phyloP scores from a whole-genome alignment of 2,329 filamentous ascomycete genomes.

The Cladobotryum protrusum region DNA sequence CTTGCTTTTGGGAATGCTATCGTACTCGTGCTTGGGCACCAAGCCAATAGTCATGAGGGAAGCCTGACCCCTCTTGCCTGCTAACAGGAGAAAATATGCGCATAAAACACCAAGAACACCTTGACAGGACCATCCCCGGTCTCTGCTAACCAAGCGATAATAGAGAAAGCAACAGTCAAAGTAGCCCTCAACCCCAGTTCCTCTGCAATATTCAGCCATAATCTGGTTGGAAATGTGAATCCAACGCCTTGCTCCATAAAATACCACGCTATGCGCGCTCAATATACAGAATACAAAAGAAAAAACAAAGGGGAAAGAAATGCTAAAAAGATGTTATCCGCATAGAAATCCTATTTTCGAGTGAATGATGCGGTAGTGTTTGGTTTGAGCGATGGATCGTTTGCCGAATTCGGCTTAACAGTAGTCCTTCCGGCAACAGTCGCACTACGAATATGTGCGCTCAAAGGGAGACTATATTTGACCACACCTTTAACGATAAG shows the following conservation, averaged over 20 bases:
- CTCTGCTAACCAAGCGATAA: slow-evolving; percentile 6
- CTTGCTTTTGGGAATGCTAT: slow-evolving; percentile 10
- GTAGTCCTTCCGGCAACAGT: slow-evolving; percentile 53
- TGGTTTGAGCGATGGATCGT: slow-evolving; percentile 56
- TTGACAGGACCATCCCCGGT: slow-evolving; percentile 5
- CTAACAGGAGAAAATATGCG: neutral
- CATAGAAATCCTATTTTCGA: neutral
- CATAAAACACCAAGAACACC: slow-evolving; percentile 14
- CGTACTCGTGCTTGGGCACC: neutral
- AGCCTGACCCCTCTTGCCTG: neutral
- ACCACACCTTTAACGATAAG: slow-evolving; percentile 86
- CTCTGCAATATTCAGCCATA: slow-evolving; percentile 23
- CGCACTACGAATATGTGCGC: slow-evolving; percentile 52
- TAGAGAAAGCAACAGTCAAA: slow-evolving; percentile 14
- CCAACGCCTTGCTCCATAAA: slow-evolving; percentile 30
- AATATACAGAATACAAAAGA: slow-evolving; percentile 24
- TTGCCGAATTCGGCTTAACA: slow-evolving; percentile 58
- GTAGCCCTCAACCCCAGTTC: slow-evolving; percentile 19
- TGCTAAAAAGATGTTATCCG: neutral
- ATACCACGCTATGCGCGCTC: slow-evolving; percentile 32
- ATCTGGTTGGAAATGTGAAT: slow-evolving; percentile 25
- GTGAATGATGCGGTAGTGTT: slow-evolving; percentile 59
- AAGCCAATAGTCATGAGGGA: neutral
- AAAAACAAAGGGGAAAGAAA: slow-evolving; percentile 16
- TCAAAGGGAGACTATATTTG: slow-evolving; percentile 67